phyloP scores from a whole-genome alignment of 768 basidiomycete species.

The Antrodiella citrinella region DNA sequence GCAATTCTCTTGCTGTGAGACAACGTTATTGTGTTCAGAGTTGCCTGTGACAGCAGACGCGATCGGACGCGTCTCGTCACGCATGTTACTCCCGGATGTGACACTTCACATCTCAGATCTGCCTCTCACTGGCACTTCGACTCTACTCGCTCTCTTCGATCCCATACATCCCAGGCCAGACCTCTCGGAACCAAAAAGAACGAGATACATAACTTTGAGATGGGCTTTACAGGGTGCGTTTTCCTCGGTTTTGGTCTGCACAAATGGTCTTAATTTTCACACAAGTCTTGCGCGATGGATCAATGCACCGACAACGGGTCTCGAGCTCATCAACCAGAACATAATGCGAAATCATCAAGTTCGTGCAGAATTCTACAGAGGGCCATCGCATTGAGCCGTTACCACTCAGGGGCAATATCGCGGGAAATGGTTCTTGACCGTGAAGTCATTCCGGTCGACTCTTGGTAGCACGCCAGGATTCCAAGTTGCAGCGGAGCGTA shows the following conservation, averaged over 20 bases:
- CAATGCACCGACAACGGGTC: slow-evolving; percentile 68
- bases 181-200: no score
- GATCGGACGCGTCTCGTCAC: slow-evolving; percentile 3
- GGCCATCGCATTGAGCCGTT: slow-evolving; percentile 5
- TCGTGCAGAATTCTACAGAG: slow-evolving; percentile 15
- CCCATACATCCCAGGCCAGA: no score
- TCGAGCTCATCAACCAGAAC: slow-evolving; percentile 63
- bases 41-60: background rate
- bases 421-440: slow-evolving; percentile 62
- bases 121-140: no score
- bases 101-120: no score
- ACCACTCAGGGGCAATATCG: slow-evolving; percentile 42
- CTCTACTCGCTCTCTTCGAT: no score
- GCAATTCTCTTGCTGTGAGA: background rate
- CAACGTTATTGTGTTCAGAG: background rate
- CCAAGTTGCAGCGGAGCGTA: slow-evolving; percentile 49
- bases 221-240: slow-evolving; percentile 16
- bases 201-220: background rate
- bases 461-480: slow-evolving; percentile 46
- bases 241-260: background rate
- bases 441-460: slow-evolving; percentile 72
- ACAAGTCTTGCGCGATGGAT: slow-evolving; percentile 73
- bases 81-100: slow-evolving; percentile 7
- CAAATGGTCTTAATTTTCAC: no score
- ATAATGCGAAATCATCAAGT: slow-evolving; percentile 65